Conservation (phyloP, 2,329 filamentous ascomycete genomes). For the Paecilomyces niveus region DNA sequence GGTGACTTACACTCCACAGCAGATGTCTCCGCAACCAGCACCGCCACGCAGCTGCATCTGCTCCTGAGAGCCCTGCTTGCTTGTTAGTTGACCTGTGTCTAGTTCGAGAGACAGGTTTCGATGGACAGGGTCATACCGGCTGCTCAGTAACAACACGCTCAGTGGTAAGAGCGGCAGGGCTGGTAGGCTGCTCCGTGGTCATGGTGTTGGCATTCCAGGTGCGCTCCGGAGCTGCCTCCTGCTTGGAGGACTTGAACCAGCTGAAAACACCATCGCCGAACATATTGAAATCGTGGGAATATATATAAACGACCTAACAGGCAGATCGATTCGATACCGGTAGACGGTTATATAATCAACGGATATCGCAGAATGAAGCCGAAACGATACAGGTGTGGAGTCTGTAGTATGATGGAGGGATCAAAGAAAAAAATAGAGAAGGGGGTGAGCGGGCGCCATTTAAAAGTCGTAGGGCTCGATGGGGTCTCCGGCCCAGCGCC, state of each 20-base stretch:
- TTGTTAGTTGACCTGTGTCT: neutral
- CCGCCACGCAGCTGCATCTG: slow-evolving; percentile 24
- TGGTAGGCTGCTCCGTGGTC: slow-evolving; percentile 25
- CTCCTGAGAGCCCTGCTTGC: slow-evolving; percentile 13
- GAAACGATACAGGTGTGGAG: neutral
- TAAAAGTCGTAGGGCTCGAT: neutral
- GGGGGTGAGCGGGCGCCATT: neutral
- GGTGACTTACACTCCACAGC: slow-evolving; percentile 24
- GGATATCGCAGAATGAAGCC: too few relatives aligned
- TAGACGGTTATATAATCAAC: too few relatives aligned
- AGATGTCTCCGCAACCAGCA: slow-evolving; percentile 20
- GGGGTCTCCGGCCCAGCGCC: neutral
- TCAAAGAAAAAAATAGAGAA: neutral
- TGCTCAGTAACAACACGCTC: slow-evolving; percentile 19
- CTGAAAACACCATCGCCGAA: slow-evolving; percentile 19
- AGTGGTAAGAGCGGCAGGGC: slow-evolving; percentile 19
- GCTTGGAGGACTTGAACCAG: slow-evolving; percentile 24
- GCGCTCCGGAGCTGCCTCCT: slow-evolving; percentile 11
- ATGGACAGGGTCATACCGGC: slow-evolving; percentile 13
- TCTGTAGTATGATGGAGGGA: neutral
- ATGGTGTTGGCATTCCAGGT: slow-evolving; percentile 25
- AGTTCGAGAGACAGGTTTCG: neutral
- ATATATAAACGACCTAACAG: neutral
- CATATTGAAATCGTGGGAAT: slow-evolving; percentile 2
- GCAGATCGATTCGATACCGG: too few relatives aligned